phyloP scores from a whole-genome alignment of 1,284 basidiomycete species.

The Ustilago crameri region DNA sequence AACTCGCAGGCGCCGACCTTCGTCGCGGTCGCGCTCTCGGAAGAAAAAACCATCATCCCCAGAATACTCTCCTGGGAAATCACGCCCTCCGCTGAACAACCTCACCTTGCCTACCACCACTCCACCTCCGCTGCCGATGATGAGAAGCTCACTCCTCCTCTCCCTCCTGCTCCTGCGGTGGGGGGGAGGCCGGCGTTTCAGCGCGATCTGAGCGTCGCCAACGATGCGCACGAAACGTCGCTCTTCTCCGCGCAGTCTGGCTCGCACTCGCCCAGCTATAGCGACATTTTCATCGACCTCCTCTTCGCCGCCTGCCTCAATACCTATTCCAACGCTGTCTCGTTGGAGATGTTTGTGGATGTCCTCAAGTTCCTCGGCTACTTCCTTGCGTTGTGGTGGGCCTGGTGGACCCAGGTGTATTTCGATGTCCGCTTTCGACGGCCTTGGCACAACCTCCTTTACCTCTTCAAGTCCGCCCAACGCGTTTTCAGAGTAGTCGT shows the following conservation, averaged over 20 bases:
- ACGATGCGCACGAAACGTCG: no score
- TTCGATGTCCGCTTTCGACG: slow-evolving; percentile 46
- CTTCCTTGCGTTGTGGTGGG: slow-evolving; percentile 47
- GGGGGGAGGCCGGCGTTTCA: no score
- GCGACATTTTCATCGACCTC: slow-evolving; percentile 49
- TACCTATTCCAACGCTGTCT: slow-evolving; percentile 40
- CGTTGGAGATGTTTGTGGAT: slow-evolving; percentile 25
- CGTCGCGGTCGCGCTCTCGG: no score
- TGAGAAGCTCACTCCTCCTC: no score
- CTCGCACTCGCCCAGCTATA: slow-evolving; percentile 31
- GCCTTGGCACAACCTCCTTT: slow-evolving; percentile 13
- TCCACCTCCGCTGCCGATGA: no score
- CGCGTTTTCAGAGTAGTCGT: slow-evolving; percentile 33
- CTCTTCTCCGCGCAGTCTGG: background rate
- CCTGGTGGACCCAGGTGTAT: slow-evolving; percentile 46
- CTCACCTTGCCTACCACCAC: no score
- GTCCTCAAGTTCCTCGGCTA: slow-evolving; percentile 43
- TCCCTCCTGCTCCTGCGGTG: no score
- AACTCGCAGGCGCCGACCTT: no score
- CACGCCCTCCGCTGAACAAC: no score
- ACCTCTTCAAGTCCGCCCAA: slow-evolving; percentile 28
- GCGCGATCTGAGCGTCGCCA: no score
- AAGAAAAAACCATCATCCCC: no score
- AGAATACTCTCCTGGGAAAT: no score
- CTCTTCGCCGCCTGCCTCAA: slow-evolving; percentile 46